A percentile compares a stretch with the other conserved stretches of the same genome.
These are phyloP conservation scores for Nidularia pulvinata DNA, from an alignment of 768 basidiomycete species.

Conservation along the genomic window DNA sequence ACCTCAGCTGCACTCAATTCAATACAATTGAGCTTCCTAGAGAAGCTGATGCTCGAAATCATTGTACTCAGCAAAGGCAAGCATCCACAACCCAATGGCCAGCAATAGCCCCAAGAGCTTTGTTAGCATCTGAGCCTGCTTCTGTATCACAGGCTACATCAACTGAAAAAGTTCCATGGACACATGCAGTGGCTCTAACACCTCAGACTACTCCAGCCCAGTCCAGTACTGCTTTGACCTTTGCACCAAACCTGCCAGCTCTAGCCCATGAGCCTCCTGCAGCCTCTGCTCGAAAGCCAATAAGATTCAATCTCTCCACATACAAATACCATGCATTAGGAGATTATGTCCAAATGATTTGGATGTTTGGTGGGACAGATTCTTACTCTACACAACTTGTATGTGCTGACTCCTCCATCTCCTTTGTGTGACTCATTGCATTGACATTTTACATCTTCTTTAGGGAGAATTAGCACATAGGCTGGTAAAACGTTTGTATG, in stretches of 20 bases:
- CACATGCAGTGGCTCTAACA: too few species aligned
- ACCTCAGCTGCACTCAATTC: slow-evolving; percentile 17
- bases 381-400: neutral
- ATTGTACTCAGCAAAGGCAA: too few species aligned
- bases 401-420: neutral
- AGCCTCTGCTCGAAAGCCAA: too few species aligned
- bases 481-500: neutral
- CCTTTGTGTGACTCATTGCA: neutral
- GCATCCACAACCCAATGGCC: too few species aligned
- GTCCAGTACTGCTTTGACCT: too few species aligned
- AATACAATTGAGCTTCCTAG: slow-evolving; percentile 31
- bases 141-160: too few species aligned
- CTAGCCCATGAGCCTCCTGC: too few species aligned
- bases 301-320: slow-evolving; percentile 5
- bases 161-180: too few species aligned
- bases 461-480: neutral
- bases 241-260: too few species aligned
- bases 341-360: slow-evolving; percentile 2
- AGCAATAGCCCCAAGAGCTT: too few species aligned
- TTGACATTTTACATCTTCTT: too few species aligned
- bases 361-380: neutral
- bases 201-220: neutral
- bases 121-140: too few species aligned
- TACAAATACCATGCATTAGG: slow-evolving; percentile 12
- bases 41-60: slow-evolving; percentile 27